Conservation (phyloP, 805 yeast genomes). For the Cyberlindnera misumaiensis region DNA sequence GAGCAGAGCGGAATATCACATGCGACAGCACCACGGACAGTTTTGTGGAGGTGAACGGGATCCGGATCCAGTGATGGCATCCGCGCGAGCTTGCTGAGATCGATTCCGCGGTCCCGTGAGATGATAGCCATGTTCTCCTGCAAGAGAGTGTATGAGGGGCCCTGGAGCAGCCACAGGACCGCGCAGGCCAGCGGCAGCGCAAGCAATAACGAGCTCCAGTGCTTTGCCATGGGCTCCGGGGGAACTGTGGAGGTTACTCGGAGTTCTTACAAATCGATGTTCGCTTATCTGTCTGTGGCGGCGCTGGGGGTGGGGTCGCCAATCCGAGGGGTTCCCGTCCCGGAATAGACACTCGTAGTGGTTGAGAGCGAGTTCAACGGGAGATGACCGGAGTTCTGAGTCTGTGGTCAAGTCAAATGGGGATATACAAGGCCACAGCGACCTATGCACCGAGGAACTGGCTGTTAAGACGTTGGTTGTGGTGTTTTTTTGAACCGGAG, state of each 20-base stretch:
- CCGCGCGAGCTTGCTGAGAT: slow-evolving; percentile 30
- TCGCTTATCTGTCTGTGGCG: no score
- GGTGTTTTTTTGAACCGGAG: no score
- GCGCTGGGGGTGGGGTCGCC: no score
- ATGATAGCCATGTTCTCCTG: slow-evolving; percentile 2
- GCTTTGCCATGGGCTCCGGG: no score
- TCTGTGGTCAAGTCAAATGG: no score
- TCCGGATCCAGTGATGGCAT: slow-evolving; percentile 31
- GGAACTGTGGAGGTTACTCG: no score
- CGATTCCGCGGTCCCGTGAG: slow-evolving; percentile 27
- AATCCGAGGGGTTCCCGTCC: no score
- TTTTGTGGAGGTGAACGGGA: slow-evolving; percentile 18
- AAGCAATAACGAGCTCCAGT: not conserved
- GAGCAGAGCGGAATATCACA: slow-evolving; percentile 30
- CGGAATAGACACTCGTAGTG: no score
- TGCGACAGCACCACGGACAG: slow-evolving; percentile 19
- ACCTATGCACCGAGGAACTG: not conserved
- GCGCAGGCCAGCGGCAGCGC: not conserved
- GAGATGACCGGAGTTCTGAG: no score
- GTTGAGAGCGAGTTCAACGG: no score
- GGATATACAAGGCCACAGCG: no score
- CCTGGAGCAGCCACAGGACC: not conserved
- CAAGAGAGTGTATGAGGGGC: not conserved
- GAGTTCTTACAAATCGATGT: no score
- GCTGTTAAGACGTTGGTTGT: not conserved